Conservation (phyloP, 2,329 filamentous ascomycete species). For the Aspergillus texensis region DNA sequence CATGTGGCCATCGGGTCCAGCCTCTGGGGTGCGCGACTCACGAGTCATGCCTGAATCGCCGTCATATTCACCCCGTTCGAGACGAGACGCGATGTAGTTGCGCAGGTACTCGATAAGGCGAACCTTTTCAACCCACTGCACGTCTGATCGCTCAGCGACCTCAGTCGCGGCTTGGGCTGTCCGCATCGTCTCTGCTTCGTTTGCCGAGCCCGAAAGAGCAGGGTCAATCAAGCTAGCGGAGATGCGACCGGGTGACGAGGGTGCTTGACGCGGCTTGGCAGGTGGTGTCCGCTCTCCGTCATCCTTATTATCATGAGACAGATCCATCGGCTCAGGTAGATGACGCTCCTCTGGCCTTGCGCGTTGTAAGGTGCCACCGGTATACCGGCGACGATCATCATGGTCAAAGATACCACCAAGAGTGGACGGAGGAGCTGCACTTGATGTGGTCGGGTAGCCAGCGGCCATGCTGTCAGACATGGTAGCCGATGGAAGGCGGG, state of each 20-base stretch:
- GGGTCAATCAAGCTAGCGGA: conserved; percentile 47
- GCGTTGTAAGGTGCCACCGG: conserved; percentile 62
- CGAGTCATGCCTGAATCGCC: conserved; percentile 17
- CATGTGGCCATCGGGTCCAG: conserved; percentile 26
- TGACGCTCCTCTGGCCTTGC: conserved; percentile 48
- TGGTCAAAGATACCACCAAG: conserved; percentile 62
- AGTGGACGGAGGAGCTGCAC: conserved; percentile 63
- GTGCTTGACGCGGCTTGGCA: conserved; percentile 27
- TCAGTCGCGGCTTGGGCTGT: conserved; percentile 43
- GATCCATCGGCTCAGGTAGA: conserved; percentile 39
- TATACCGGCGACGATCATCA: conserved; percentile 63
- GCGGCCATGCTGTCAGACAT: conserved; percentile 58
- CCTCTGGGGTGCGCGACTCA: conserved; percentile 21
- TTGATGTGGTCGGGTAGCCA: conserved; percentile 53
- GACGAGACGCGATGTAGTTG: conserved; percentile 57
- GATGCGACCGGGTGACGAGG: conserved; percentile 28
- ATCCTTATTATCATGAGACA: conserved; percentile 34
- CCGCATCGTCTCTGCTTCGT: conserved; percentile 37
- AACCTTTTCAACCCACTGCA: conserved; percentile 67
- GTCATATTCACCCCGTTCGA: conserved; percentile 57
- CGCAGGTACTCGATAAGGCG: conserved; percentile 64
- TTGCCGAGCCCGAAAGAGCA: conserved; percentile 37
- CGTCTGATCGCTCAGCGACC: conserved; percentile 46
- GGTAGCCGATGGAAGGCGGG: conserved; percentile 62
- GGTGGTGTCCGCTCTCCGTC: conserved; percentile 38